phyloP scores from a whole-genome alignment of 306 rosid genomes.

The Calophaca sinica region DNA sequence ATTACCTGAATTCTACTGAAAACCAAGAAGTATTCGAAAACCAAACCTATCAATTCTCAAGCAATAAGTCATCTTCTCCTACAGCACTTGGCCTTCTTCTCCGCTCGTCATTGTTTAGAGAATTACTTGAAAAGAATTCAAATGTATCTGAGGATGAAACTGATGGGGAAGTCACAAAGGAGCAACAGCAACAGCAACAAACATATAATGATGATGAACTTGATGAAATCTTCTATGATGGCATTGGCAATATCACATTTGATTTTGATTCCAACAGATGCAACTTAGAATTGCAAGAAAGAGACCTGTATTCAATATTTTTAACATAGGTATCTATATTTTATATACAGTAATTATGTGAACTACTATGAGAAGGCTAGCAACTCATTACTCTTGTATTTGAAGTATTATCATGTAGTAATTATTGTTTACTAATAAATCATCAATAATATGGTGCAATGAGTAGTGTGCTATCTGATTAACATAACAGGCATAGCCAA shows the following conservation, averaged over 20 bases:
- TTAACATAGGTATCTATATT: constrained; percentile 1
- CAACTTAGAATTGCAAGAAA: constrained; percentile 57
- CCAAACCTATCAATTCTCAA: constrained; percentile 35
- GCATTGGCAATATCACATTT: constrained; percentile 56
- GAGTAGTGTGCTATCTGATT: no score
- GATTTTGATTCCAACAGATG: constrained; percentile 52
- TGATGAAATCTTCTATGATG: constrained; percentile 60
- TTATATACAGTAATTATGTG: background rate
- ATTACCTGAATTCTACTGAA: constrained; percentile 47
- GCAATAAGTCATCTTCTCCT: constrained; percentile 68
- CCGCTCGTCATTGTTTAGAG: constrained; percentile 66
- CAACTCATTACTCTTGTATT: no score
- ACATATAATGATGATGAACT: constrained; percentile 54
- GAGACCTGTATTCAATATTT: constrained; percentile 57
- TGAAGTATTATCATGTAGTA: no score
- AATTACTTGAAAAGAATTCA: constrained; percentile 73
- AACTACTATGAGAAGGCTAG: background rate
- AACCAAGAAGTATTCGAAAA: constrained; percentile 49
- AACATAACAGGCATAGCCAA: no score
- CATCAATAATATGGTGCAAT: no score
- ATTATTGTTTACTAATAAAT: no score
- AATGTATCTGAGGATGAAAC: constrained; percentile 58
- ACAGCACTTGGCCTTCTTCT: constrained; percentile 81
- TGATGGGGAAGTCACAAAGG: constrained; percentile 55
- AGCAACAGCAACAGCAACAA: constrained; percentile 43